A percentile compares a stretch with the other conserved stretches of the same genome.
Evolutionary conservation across 106 monocot species (phyloP).

Genomic region (Acorus calamus): DNA sequence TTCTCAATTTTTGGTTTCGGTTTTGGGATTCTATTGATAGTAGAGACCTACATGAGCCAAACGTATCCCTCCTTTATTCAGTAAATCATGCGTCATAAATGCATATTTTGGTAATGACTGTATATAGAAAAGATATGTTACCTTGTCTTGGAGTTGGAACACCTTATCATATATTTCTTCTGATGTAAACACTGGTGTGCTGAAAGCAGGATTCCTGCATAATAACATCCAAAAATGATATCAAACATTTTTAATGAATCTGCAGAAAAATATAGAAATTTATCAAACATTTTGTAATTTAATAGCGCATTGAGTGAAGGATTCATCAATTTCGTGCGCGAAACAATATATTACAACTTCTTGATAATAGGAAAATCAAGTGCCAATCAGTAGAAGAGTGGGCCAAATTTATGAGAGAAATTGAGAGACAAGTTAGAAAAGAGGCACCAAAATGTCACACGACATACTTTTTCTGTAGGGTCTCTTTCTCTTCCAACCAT

Average conservation of each 20-base stretch:
- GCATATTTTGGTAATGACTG: neutral
- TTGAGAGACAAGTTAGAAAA: neutral
- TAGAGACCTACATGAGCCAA: constrained; percentile 40
- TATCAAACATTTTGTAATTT: no score
- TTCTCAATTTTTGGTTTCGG: constrained; percentile 91
- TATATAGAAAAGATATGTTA: constrained; percentile 8
- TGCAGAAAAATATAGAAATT: no score
- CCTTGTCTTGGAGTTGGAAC: constrained; percentile 60
- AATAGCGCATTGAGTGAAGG: no score
- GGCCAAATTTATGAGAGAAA: no score
- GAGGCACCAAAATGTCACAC: neutral
- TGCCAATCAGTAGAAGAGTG: no score
- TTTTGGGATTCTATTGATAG: constrained; percentile 78
- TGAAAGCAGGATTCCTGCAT: constrained; percentile 41
- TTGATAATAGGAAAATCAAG: no score
- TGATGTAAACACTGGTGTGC: constrained; percentile 55
- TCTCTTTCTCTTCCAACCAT: constrained; percentile 84
- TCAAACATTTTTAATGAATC: no score
- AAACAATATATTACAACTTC: no score
- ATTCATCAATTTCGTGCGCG: no score
- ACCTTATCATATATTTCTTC: constrained; percentile 67
- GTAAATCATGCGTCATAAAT: neutral
- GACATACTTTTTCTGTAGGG: constrained; percentile 61
- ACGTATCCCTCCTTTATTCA: neutral
- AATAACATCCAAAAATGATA: neutral